Evolutionary conservation across 306 rosid species (phyloP).

Genomic region (Vicia faba): DNA sequence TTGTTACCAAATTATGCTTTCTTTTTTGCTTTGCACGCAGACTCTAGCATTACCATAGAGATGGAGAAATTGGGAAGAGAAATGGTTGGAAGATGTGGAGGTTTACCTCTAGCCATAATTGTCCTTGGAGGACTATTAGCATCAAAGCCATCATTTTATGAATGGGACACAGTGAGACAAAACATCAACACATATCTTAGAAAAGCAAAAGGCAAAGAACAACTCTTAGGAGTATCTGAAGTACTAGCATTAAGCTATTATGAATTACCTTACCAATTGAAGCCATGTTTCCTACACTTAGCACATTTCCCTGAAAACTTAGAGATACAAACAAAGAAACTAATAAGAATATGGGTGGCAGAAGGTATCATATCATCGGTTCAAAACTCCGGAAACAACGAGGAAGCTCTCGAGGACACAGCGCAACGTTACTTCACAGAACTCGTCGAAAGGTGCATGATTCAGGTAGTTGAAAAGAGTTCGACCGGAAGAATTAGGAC

Average conservation of each 20-base stretch:
- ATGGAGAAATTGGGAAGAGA: constrained; percentile 56
- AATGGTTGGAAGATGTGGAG: constrained; percentile 62
- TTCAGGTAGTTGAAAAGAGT: constrained; percentile 46
- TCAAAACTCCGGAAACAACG: constrained; percentile 39
- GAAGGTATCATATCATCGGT: constrained; percentile 55
- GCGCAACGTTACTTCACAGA: constrained; percentile 49
- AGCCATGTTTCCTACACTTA: constrained; percentile 57
- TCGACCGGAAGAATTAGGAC: constrained; percentile 53
- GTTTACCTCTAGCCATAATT: constrained; percentile 60
- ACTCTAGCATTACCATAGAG: constrained; percentile 26
- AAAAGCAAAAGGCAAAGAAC: constrained; percentile 44
- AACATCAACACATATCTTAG: constrained; percentile 49
- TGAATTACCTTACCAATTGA: constrained; percentile 58
- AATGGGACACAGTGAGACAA: constrained; percentile 50
- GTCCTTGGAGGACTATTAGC: constrained; percentile 65
- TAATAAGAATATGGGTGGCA: constrained; percentile 59
- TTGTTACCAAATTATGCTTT: not conserved
- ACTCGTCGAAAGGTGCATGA: constrained; percentile 51
- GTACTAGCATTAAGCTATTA: constrained; percentile 57
- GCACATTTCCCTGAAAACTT: constrained; percentile 58
- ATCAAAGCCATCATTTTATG: constrained; percentile 49
- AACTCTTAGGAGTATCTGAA: constrained; percentile 38
- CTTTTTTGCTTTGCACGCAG: constrained; percentile 30
- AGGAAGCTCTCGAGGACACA: constrained; percentile 42
- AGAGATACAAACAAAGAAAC: constrained; percentile 52